A percentile compares a stretch with the other conserved stretches of the same genome.
These are phyloP conservation scores for Lichenothelia convexa DNA, from an alignment of 495 filamentous ascomycete species.

Conservation along the genomic window DNA sequence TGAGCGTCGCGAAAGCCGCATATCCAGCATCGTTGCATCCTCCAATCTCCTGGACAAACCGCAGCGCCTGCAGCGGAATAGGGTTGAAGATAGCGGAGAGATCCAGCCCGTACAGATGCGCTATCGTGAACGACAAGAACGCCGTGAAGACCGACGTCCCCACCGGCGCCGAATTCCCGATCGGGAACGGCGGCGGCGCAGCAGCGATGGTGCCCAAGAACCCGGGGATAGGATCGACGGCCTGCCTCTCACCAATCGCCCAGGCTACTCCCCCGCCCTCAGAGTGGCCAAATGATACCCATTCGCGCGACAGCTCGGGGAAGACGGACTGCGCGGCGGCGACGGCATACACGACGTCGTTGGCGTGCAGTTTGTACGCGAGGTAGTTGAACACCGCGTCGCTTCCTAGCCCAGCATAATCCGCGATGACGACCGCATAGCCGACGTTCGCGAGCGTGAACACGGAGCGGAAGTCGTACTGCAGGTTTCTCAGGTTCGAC, in stretches of 20 bases:
- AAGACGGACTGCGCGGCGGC: constrained; percentile 28
- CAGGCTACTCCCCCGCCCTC: constrained; percentile 31
- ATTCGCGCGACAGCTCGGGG: constrained; percentile 19
- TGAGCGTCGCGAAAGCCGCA: constrained; percentile 2
- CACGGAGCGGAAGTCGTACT: constrained; percentile 25
- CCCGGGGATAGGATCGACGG: constrained; percentile 14
- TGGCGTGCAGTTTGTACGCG: constrained; percentile 15
- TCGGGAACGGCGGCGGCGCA: constrained; percentile 13
- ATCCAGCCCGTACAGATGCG: constrained; percentile 2
- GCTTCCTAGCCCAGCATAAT: constrained; percentile 37
- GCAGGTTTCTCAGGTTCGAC: constrained; percentile 27
- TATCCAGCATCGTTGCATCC: constrained; percentile 4
- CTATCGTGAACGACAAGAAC: constrained; percentile 2
- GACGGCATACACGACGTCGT: constrained; percentile 28
- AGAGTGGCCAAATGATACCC: constrained; percentile 29
- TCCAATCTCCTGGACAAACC: constrained; percentile 1
- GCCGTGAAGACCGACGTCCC: constrained; percentile 2
- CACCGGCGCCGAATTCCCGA: neutral
- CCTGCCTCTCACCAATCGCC: constrained; percentile 25
- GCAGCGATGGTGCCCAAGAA: constrained; percentile 27
- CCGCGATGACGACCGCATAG: constrained; percentile 36
- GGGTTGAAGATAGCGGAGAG: constrained; percentile 3
- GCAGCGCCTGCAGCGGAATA: constrained; percentile 1
- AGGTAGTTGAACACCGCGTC: constrained; percentile 26
- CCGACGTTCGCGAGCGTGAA: constrained; percentile 30